Percentiles rank a stretch among this genome's conserved stretches.
Conservation (phyloP, 257 asterid genomes). For the Solanum gracilifrons region DNA sequence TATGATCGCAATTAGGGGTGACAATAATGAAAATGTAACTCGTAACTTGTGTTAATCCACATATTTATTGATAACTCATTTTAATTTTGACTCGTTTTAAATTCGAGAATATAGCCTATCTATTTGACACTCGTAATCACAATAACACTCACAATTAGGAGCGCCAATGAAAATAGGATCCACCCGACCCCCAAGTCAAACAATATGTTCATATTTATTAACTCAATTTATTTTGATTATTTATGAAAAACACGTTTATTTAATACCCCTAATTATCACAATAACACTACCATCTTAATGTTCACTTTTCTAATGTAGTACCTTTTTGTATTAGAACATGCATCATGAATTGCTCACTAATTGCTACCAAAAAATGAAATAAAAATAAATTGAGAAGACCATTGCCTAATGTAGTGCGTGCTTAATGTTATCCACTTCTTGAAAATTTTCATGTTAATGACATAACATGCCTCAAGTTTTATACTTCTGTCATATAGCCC, state of each 20-base stretch:
- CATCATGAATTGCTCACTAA: neutral
- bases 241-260: neutral
- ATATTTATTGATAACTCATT: neutral
- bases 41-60: neutral
- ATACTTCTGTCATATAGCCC: neutral
- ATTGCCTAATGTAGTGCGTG: neutral
- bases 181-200: neutral
- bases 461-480: neutral
- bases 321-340: neutral
- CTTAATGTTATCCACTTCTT: neutral
- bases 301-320: neutral
- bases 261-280: neutral
- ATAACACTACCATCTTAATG: neutral
- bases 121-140: neutral
- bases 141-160: neutral
- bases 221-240: neutral
- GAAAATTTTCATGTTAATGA: neutral
- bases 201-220: neutral
- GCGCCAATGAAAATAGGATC: neutral
- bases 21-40: neutral
- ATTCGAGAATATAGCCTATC: neutral
- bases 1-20: neutral
- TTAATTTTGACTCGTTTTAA: neutral
- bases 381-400: neutral
- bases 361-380: neutral